phyloP scores from a whole-genome alignment of 2,329 filamentous ascomycete genomes.

The Curvularia verruculosa region DNA sequence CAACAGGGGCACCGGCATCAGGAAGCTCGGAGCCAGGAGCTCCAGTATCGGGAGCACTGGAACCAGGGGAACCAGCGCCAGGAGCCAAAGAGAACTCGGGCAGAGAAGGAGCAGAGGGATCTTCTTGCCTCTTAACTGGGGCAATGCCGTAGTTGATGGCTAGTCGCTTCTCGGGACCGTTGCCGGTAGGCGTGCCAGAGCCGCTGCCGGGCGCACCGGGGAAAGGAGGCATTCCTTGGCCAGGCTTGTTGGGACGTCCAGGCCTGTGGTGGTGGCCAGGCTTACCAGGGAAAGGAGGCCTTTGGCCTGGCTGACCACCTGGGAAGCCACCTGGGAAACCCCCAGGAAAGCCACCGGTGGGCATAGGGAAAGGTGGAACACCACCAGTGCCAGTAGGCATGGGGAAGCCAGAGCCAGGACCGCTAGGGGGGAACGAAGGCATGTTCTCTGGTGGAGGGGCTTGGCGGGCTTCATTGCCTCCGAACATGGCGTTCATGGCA shows the following conservation, averaged over 20 bases:
- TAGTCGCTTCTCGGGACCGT: constrained; percentile 1
- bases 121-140: constrained; percentile 16
- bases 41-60: neutral
- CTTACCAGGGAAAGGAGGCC: neutral
- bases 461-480: constrained; percentile 14
- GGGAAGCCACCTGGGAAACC: constrained; percentile 2
- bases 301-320: neutral
- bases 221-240: neutral
- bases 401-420: constrained; percentile 4
- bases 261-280: neutral
- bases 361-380: neutral
- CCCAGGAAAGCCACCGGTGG: constrained; percentile 5
- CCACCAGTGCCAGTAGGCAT: constrained; percentile 13
- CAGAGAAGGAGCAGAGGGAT: constrained; percentile 6
- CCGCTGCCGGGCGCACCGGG: neutral
- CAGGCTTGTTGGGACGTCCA: neutral
- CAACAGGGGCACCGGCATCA: neutral
- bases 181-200: neutral
- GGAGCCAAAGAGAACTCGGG: constrained; percentile 19
- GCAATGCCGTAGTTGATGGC: constrained; percentile 27
- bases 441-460: constrained; percentile 4
- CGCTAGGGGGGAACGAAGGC: neutral
- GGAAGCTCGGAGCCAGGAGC: neutral
- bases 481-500: constrained; percentile 23
- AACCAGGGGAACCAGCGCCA: constrained; percentile 1